Evolutionary conservation across 495 filamentous ascomycete species (phyloP).

Genomic region (Talaromyces proteolyticus): DNA sequence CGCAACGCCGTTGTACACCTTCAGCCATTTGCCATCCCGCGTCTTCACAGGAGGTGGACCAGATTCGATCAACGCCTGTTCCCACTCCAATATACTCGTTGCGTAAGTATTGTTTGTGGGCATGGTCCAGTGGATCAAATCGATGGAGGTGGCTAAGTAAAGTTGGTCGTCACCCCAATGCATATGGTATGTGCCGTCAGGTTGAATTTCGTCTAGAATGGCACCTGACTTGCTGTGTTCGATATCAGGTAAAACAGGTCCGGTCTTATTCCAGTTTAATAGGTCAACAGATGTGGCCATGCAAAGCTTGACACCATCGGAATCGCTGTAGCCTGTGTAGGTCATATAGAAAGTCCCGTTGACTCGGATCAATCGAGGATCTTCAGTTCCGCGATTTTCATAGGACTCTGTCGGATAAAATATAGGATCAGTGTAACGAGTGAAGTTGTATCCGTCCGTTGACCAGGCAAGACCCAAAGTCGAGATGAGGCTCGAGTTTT

Average conservation of each 20-base stretch:
- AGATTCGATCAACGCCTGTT: neutral
- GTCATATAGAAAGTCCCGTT: constrained; percentile 21
- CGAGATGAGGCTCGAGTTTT: constrained; percentile 4
- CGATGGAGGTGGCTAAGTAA: constrained; percentile 15
- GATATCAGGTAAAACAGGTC: constrained; percentile 9
- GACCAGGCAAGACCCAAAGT: constrained; percentile 8
- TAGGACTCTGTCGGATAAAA: constrained; percentile 9
- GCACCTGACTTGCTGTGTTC: constrained; percentile 6
- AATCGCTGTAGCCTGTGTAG: constrained; percentile 16
- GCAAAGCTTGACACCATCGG: constrained; percentile 10
- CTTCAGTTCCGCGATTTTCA: constrained; percentile 10
- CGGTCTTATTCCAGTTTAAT: constrained; percentile 12
- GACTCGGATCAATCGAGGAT: constrained; percentile 14
- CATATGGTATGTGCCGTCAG: constrained; percentile 20
- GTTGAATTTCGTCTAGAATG: constrained; percentile 15
- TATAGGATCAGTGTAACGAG: constrained; percentile 5
- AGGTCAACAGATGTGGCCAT: constrained; percentile 17
- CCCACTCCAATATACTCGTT: constrained; percentile 11
- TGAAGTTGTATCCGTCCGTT: constrained; percentile 5
- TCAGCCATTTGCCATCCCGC: constrained; percentile 16
- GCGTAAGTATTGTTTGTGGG: constrained; percentile 4
- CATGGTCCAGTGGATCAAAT: constrained; percentile 12
- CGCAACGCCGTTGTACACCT: constrained; percentile 17
- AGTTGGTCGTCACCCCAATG: constrained; percentile 17
- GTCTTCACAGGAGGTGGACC: constrained; percentile 13